Percentiles rank a stretch among this genome's conserved stretches.
phyloP scores from a whole-genome alignment of 2,329 filamentous ascomycete genomes.

The Talaromyces sp. region DNA sequence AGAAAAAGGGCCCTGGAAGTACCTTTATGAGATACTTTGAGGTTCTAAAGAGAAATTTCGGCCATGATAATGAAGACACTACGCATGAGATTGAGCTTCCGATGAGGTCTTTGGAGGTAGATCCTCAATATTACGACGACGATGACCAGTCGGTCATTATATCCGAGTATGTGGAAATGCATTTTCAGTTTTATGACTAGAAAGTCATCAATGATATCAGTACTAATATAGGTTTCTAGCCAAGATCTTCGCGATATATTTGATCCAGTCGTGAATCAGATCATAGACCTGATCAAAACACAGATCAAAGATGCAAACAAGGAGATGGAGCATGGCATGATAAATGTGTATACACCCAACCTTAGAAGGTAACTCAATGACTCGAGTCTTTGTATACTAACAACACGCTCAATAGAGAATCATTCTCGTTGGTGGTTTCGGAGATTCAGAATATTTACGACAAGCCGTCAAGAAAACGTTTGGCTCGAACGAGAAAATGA shows the following conservation, averaged over 20 bases:
- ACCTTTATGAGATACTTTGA: conserved; percentile 37
- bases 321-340: not conserved
- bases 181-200: not conserved
- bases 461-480: not conserved
- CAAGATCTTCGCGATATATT: conserved; percentile 5
- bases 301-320: conserved; percentile 5
- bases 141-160: not conserved
- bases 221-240: not conserved
- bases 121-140: conserved; percentile 2
- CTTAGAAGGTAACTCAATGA: not conserved
- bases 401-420: not conserved
- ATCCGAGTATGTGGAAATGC: not conserved
- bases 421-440: conserved; percentile 6
- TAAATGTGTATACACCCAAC: not conserved
- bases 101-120: not conserved
- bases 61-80: not conserved
- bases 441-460: conserved; percentile 7
- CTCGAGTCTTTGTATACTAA: not conserved
- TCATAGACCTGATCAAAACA: not conserved
- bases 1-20: conserved; percentile 29
- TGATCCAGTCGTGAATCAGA: conserved; percentile 8
- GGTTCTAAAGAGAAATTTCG: conserved; percentile 30
- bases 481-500: not conserved
- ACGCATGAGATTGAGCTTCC: not conserved
- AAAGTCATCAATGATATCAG: not conserved